Conservation (phyloP, 257 asterid genomes). For the Apocynum venetum region DNA sequence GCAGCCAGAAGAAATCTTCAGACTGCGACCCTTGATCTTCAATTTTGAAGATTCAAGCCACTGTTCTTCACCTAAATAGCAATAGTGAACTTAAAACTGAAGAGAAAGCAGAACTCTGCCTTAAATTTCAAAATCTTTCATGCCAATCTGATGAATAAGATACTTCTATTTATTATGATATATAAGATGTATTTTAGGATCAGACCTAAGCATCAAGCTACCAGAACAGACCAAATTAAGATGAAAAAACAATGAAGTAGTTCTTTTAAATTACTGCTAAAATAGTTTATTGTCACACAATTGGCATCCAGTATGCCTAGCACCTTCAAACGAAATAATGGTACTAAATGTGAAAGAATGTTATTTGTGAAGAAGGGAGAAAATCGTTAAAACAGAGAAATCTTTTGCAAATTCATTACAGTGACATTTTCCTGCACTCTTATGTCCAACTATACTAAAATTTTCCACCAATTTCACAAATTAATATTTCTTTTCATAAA, state of each 20-base stretch:
- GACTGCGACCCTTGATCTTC: conserved; percentile 24
- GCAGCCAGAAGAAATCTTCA: conserved; percentile 29
- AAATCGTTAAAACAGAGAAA: not conserved
- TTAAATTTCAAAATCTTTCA: not conserved
- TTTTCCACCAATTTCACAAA: not conserved
- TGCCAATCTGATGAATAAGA: too few species aligned
- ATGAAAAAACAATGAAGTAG: too few species aligned
- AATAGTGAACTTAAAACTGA: not conserved
- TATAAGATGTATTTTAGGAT: too few species aligned
- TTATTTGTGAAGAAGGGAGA: too few species aligned
- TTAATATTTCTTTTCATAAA: not conserved
- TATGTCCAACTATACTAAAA: not conserved
- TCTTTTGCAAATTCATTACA: too few species aligned
- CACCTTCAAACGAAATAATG: not conserved
- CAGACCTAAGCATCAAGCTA: not conserved
- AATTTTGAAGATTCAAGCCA: conserved; percentile 17
- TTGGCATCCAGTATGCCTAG: not conserved
- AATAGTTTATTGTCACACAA: not conserved
- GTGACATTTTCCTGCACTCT: not conserved
- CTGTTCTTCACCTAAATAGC: conserved; percentile 14
- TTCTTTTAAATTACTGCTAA: not conserved
- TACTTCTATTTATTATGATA: not conserved
- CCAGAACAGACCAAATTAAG: not conserved
- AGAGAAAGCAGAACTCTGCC: not conserved
- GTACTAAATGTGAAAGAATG: too few species aligned